Conservation (phyloP, 78 protist genomes). For the Diacronema lutheri region DNA sequence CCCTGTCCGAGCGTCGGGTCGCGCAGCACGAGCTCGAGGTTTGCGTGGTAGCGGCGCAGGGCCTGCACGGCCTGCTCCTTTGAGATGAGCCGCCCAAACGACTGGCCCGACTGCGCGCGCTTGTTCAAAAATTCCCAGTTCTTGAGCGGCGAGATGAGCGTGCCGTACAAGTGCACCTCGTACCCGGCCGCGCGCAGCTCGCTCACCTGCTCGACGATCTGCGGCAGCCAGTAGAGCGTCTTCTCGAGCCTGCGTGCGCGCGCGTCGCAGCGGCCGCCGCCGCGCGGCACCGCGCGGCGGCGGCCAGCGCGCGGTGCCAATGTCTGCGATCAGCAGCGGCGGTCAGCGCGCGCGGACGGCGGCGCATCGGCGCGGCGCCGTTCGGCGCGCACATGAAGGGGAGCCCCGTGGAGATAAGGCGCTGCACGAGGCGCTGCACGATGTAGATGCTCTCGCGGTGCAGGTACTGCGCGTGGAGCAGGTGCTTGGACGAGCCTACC, state of each 20-base stretch:
- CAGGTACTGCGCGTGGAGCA: conserved; percentile 21
- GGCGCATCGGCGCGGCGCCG: too few species aligned
- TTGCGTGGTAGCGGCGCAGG: neutral
- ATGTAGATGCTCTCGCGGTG: conserved; percentile 7
- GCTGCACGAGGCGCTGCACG: neutral
- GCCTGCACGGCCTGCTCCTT: neutral
- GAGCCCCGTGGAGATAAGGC: neutral
- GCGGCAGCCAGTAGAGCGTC: neutral
- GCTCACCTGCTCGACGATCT: neutral
- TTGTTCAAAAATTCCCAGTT: neutral
- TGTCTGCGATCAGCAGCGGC: too few species aligned
- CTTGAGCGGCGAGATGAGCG: neutral
- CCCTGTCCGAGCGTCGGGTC: neutral
- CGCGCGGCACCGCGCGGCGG: too few species aligned
- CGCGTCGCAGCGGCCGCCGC: too few species aligned
- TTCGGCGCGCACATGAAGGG: neutral
- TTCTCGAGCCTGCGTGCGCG: neutral
- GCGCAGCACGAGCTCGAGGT: neutral
- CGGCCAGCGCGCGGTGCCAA: too few species aligned
- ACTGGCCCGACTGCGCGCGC: neutral
- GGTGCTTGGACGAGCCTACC: neutral
- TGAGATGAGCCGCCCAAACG: conserved; percentile 6
- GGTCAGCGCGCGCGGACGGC: too few species aligned
- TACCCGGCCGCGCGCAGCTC: neutral
- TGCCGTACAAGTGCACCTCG: conserved; percentile 1